Base-by-base conservation (phyloP, 129 eudicot genomes). In the Arctium lappa region DNA sequence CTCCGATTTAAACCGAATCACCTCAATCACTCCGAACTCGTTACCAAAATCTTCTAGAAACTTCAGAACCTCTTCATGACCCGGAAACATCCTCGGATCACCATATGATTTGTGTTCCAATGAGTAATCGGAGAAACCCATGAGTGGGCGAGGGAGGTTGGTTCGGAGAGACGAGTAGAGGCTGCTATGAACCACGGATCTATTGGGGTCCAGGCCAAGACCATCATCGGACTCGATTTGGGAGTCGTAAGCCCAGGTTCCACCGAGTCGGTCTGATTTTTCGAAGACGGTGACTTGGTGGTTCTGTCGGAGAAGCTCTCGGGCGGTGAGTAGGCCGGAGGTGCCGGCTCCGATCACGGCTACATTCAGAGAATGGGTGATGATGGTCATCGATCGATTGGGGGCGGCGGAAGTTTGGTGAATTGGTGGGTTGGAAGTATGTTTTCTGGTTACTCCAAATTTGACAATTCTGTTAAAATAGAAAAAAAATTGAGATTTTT, bases 321-420 rank as follows among this genome's bases (percentile, higher is more conserved):
- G 89, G 74, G 94, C 89, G 0, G 94, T 48, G 34, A 81, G 73
- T 3, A 94, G 88, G 5, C 95, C 95, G 5, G 86, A 69, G 6
- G 82, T 69, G 16, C 97, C 97, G 69, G 93, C 98, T 78, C 98
- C 97, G 81, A 94, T 90, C 46, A 92, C 97, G 1, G 92, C 95
- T 11, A 90, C 91, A 34, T 85, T 91, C 77, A 81, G 83, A 63
- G 87, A 77, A 50, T 60, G 5, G 7, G 83, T 44, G 88, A 80
- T 85, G 56, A 4, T 69, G 10, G 46, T 60, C 68, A 60, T 60
- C 27, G 27, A 22, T 22, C 27, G 27, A 22, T 22, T 22, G 50
- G 60, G 18, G 65, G 66, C 27, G 53, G 38, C 22, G 31, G 63
- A 15, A 36, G 40, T 3, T 3, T 5, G 44, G 2, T 33, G n/a